phyloP scores from a whole-genome alignment of 1,284 basidiomycete species.

The Ceraceosorus bombacis region DNA sequence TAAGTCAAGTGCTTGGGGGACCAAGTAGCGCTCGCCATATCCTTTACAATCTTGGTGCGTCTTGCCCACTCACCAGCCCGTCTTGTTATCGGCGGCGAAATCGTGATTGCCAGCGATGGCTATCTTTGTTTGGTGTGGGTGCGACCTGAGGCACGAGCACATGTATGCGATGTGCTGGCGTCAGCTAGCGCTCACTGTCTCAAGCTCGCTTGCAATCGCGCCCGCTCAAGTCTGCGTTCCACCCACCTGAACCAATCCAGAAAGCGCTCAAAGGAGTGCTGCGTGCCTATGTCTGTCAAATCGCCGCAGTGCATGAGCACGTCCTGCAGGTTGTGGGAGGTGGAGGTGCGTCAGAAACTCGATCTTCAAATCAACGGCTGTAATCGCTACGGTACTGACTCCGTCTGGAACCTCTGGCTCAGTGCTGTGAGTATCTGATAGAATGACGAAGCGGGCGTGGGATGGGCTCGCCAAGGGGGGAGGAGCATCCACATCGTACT shows the following conservation, averaged over 20 bases:
- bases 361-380: neutral
- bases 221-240: no score
- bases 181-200: no score
- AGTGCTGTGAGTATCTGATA: constrained; percentile 24
- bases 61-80: constrained; percentile 1
- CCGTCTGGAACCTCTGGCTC: constrained; percentile 19
- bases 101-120: constrained; percentile 30
- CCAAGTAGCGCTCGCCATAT: no score
- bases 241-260: constrained; percentile 25
- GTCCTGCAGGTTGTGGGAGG: constrained; percentile 8
- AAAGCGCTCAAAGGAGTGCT: constrained; percentile 12
- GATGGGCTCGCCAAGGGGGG: constrained; percentile 14
- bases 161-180: neutral
- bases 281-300: constrained; percentile 21
- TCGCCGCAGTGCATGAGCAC: constrained; percentile 27
- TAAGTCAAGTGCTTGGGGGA: no score
- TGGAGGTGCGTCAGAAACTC: neutral
- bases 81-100: constrained; percentile 13
- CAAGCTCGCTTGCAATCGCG: no score
- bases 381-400: neutral
- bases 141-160: constrained; percentile 2
- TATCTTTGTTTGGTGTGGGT: constrained; percentile 21
- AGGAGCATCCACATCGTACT: constrained; percentile 16
- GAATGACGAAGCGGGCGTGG: constrained; percentile 26
- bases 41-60: no score